These are phyloP conservation scores for Corymbia citriodora DNA, from an alignment of 441 rosid species.

Conservation along the genomic window DNA sequence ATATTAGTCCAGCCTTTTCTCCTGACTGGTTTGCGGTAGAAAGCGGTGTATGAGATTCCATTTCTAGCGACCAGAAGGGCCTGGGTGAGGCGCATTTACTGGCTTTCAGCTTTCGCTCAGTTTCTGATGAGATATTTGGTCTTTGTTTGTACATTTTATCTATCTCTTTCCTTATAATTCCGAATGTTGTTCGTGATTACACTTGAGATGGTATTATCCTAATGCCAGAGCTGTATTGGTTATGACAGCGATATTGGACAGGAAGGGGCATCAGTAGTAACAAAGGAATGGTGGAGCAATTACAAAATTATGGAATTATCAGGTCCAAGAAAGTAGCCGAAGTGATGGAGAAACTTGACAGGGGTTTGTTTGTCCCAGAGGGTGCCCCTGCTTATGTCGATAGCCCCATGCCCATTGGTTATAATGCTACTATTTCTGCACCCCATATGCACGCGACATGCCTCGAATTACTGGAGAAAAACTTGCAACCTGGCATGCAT, in stretches of 20 bases:
- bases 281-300: constrained; percentile 64
- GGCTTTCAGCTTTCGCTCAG: background rate
- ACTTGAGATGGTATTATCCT: background rate
- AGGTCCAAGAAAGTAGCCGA: constrained; percentile 56
- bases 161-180: background rate
- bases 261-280: constrained; percentile 54
- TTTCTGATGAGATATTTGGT: background rate
- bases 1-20: background rate
- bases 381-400: constrained; percentile 68
- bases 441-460: constrained; percentile 98
- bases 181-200: background rate
- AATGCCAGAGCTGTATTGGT: background rate
- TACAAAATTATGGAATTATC: constrained; percentile 52
- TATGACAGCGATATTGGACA: constrained; percentile 44
- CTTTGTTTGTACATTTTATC: background rate
- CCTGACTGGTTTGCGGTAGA: background rate
- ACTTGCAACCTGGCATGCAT: constrained; percentile 87
- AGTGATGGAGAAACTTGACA: constrained; percentile 85
- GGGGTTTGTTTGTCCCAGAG: constrained; percentile 75
- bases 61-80: background rate
- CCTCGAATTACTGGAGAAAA: constrained; percentile 68
- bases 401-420: constrained; percentile 79
- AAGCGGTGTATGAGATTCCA: background rate
- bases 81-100: background rate
- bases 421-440: constrained; percentile 90